phyloP scores from a whole-genome alignment of 495 filamentous ascomycete species.

The Aspergillus mulundensis region DNA sequence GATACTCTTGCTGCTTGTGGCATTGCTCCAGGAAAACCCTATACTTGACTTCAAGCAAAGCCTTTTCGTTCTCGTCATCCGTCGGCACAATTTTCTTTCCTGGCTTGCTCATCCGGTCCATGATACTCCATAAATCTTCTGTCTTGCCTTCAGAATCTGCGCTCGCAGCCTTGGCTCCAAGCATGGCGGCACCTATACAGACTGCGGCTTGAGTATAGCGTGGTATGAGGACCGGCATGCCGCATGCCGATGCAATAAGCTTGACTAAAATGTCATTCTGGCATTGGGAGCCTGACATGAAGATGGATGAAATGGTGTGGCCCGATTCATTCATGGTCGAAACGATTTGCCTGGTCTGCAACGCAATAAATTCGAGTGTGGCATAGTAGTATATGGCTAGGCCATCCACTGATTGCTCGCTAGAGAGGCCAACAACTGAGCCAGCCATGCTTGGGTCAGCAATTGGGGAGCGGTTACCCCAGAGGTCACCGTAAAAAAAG shows the following conservation, averaged over 20 bases:
- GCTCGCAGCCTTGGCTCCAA: constrained; percentile 91
- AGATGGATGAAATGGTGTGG: constrained; percentile 83
- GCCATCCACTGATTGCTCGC: constrained; percentile 77
- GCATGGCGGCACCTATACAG: constrained; percentile 93
- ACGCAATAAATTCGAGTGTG: constrained; percentile 93
- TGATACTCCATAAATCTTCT: constrained; percentile 89
- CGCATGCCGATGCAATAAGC: constrained; percentile 84
- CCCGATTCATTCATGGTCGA: constrained; percentile 85
- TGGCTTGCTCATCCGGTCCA: constrained; percentile 94
- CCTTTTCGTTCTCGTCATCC: constrained; percentile 66
- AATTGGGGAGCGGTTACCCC: constrained; percentile 92
- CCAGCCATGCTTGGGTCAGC: constrained; percentile 91
- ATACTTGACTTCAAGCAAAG: constrained; percentile 80
- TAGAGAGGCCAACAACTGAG: constrained; percentile 77
- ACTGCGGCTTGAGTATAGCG: constrained; percentile 94
- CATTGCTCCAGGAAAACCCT: constrained; percentile 62
- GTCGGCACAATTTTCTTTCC: constrained; percentile 77
- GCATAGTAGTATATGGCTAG: constrained; percentile 89
- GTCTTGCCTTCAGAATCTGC: constrained; percentile 68
- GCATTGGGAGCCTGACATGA: constrained; percentile 97
- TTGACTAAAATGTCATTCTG: constrained; percentile 89
- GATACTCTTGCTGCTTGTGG: constrained; percentile 58
- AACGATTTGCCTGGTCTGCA: constrained; percentile 94
- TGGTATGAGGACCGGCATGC: constrained; percentile 87
- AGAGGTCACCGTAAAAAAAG: constrained; percentile 99